A percentile compares a stretch with the other conserved stretches of the same genome.
phyloP scores from a whole-genome alignment of 495 filamentous ascomycete species.

The Talaromyces trachyspermus region DNA sequence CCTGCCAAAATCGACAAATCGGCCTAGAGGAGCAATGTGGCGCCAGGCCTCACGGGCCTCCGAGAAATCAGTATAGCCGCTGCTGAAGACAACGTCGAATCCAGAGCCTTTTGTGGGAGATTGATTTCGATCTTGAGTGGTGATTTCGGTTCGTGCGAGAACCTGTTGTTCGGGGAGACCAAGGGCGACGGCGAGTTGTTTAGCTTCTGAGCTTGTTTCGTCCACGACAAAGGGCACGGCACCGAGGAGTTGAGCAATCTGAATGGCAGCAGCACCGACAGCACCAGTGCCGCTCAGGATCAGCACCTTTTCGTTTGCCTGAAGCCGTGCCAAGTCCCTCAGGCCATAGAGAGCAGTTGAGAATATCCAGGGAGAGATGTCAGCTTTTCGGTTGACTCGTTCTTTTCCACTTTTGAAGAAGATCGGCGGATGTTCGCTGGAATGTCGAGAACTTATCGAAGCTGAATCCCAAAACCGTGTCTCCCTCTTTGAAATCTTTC shows the following conservation, averaged over 20 bases:
- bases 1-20: constrained; percentile 41
- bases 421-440: constrained; percentile 18
- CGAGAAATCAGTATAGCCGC: constrained; percentile 21
- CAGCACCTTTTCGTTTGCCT: constrained; percentile 46
- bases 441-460: constrained; percentile 29
- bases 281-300: constrained; percentile 53
- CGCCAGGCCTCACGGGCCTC: constrained; percentile 30
- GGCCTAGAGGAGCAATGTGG: constrained; percentile 36
- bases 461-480: constrained; percentile 34
- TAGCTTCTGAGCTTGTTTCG: constrained; percentile 41
- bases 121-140: constrained; percentile 38
- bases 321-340: constrained; percentile 6
- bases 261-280: constrained; percentile 55
- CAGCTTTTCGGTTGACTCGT: constrained; percentile 40
- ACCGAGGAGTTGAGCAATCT: constrained; percentile 45
- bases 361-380: constrained; percentile 12
- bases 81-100: constrained; percentile 35
- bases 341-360: constrained; percentile 14
- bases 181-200: constrained; percentile 40
- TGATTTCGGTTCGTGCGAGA: constrained; percentile 41
- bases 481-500: constrained; percentile 26
- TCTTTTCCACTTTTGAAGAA: constrained; percentile 17
- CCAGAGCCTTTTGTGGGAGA: constrained; percentile 35
- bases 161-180: constrained; percentile 47
- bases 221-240: constrained; percentile 56